Percentiles rank a stretch among this genome's conserved stretches.
phyloP scores from a whole-genome alignment of 2,329 filamentous ascomycete species.

The Fusarium neocosmosporiellum region DNA sequence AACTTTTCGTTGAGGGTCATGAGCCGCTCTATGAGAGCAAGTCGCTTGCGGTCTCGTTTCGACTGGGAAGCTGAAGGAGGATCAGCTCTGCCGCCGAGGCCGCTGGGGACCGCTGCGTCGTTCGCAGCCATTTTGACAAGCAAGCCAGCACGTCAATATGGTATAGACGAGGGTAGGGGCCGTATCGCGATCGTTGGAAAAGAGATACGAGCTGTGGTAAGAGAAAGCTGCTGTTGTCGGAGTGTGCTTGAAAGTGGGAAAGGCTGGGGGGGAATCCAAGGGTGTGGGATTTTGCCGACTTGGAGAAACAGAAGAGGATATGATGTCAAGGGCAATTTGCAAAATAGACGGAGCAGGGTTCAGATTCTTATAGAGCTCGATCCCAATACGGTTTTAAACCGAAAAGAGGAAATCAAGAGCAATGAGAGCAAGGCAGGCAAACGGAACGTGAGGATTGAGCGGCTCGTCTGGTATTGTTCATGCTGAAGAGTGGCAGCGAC shows the following conservation, averaged over 20 bases:
- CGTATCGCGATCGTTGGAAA: background rate
- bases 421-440: background rate
- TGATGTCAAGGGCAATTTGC: constrained; percentile 10
- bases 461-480: constrained; percentile 18
- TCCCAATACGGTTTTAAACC: background rate
- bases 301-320: constrained; percentile 15
- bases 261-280: constrained; percentile 22
- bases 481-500: background rate
- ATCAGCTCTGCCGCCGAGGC: constrained; percentile 49
- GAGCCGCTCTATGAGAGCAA: constrained; percentile 83
- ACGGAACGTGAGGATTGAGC: background rate
- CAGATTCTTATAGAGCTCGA: background rate
- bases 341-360: background rate
- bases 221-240: constrained; percentile 9
- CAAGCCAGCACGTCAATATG: constrained; percentile 1
- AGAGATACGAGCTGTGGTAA: background rate
- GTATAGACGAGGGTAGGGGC: background rate
- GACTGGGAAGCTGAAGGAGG: constrained; percentile 64
- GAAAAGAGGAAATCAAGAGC: background rate
- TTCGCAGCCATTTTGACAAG: constrained; percentile 52
- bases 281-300: constrained; percentile 16
- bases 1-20: constrained; percentile 81
- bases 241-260: constrained; percentile 16
- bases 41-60: constrained; percentile 91
- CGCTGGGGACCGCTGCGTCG: constrained; percentile 49